phyloP scores from a whole-genome alignment of 805 yeast species.

The Schwanniomyces sp. region DNA sequence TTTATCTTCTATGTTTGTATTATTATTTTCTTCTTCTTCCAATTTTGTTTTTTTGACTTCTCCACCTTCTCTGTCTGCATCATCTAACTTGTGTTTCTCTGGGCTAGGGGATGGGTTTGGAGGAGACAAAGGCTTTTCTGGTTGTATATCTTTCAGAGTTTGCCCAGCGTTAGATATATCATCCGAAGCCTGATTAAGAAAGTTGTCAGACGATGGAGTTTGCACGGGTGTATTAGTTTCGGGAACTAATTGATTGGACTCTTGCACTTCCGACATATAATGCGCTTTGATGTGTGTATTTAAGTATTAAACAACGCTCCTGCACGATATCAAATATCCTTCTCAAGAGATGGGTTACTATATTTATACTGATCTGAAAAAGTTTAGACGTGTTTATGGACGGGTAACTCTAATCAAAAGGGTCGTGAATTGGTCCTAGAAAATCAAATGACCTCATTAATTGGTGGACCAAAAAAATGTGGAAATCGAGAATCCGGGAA shows the following conservation, averaged over 20 bases:
- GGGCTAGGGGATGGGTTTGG: slow-evolving; percentile 48
- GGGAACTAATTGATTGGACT: slow-evolving; percentile 13
- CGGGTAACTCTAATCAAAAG: slow-evolving; percentile 2
- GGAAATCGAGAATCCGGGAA: slow-evolving; percentile 6
- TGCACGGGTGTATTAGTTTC: slow-evolving; percentile 40
- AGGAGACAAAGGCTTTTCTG: slow-evolving; percentile 43
- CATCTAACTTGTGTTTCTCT: slow-evolving; percentile 31
- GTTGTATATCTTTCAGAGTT: slow-evolving; percentile 8
- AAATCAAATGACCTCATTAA: slow-evolving; percentile 7
- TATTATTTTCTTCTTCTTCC: slow-evolving; percentile 3
- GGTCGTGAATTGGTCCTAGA: slow-evolving; percentile 2
- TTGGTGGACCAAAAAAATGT: slow-evolving; percentile 3
- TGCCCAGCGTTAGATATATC: slow-evolving; percentile 18
- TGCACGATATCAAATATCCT: background rate
- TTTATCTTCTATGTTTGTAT: background rate
- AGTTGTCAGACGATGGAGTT: slow-evolving; percentile 34
- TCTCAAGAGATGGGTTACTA: background rate
- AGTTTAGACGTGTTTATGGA: background rate
- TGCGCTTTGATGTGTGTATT: background rate
- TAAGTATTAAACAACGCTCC: background rate
- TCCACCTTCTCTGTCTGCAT: slow-evolving; percentile 17
- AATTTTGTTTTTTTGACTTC: slow-evolving; percentile 10
- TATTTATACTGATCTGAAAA: background rate
- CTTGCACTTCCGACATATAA: slow-evolving; percentile 25
- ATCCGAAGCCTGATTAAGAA: slow-evolving; percentile 12